phyloP scores from a whole-genome alignment of 345 rosid species.

The Sisymbrium irio region DNA sequence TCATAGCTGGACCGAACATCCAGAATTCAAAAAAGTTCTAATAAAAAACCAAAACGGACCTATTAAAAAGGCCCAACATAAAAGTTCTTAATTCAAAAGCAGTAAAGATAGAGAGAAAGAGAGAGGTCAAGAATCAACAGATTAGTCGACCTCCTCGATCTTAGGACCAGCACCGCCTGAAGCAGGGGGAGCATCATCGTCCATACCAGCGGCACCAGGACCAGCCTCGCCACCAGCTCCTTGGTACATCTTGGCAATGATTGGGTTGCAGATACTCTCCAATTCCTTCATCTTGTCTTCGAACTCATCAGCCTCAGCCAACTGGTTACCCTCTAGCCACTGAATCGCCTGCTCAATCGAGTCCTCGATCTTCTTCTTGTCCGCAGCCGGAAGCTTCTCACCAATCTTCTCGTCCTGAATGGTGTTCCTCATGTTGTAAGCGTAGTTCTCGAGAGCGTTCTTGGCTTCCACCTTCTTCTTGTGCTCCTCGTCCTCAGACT shows the following conservation, averaged over 20 bases:
- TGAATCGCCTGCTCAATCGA: slow-evolving; percentile 58
- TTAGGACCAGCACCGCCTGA: slow-evolving; percentile 67
- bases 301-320: slow-evolving; percentile 68
- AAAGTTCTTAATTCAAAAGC: background rate
- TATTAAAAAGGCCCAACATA: slow-evolving; percentile 7
- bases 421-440: slow-evolving; percentile 80
- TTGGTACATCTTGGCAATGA: slow-evolving; percentile 77
- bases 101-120: background rate
- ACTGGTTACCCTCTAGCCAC: slow-evolving; percentile 71
- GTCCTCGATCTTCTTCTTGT: slow-evolving; percentile 73
- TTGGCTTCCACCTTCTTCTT: slow-evolving; percentile 76
- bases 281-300: slow-evolving; percentile 89
- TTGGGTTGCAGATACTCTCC: slow-evolving; percentile 81
- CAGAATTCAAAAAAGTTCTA: slow-evolving; percentile 1
- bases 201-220: slow-evolving; percentile 47
- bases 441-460: slow-evolving; percentile 68
- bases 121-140: slow-evolving; percentile 11
- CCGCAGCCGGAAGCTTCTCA: slow-evolving; percentile 50
- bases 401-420: slow-evolving; percentile 69
- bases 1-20: background rate
- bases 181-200: slow-evolving; percentile 36
- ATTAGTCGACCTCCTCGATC: slow-evolving; percentile 47
- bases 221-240: slow-evolving; percentile 62
- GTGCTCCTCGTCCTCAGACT: slow-evolving; percentile 73
- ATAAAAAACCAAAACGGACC: background rate